These are phyloP conservation scores for Ganoderma meredithae DNA, from an alignment of 1,284 basidiomycete genomes.

Conservation along the genomic window DNA sequence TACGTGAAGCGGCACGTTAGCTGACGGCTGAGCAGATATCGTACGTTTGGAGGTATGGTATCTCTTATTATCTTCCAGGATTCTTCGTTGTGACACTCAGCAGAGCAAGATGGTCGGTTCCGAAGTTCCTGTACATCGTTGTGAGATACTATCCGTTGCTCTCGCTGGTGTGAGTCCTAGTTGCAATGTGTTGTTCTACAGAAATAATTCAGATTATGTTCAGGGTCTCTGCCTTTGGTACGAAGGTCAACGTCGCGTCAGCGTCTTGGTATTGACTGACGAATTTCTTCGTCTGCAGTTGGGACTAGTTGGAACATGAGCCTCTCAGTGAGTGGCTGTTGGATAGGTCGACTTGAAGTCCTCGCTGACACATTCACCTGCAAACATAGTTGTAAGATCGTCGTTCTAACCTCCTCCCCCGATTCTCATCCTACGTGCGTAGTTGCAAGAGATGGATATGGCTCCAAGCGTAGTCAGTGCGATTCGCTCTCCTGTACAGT, in stretches of 20 bases:
- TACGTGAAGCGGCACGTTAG: not conserved
- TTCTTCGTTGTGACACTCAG: not conserved
- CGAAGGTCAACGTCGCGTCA: not conserved
- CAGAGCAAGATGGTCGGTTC: slow-evolving; percentile 25
- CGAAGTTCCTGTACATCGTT: slow-evolving; percentile 24
- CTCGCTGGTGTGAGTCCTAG: slow-evolving; percentile 21
- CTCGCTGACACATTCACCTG: not conserved
- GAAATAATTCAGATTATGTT: not conserved
- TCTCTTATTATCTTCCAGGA: not conserved
- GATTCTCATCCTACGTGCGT: not conserved
- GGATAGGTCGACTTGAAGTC: not conserved
- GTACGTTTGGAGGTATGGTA: slow-evolving; percentile 22
- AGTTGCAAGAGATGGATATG: slow-evolving; percentile 28
- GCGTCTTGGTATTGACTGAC: not conserved
- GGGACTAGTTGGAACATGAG: not conserved
- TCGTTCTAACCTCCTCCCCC: not conserved
- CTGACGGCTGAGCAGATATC: slow-evolving; percentile 9
- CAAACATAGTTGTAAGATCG: slow-evolving; percentile 1
- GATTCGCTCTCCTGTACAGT: not conserved
- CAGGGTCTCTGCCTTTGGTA: slow-evolving; percentile 1
- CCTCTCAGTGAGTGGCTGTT: not conserved
- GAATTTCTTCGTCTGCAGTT: slow-evolving; percentile 7
- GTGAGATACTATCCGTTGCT: slow-evolving; percentile 26
- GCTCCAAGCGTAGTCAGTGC: slow-evolving; percentile 21
- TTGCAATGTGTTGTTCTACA: not conserved